Evolutionary conservation across 2,329 filamentous ascomycete species (phyloP).

Genomic region (Coniosporium tulheliwenetii): DNA sequence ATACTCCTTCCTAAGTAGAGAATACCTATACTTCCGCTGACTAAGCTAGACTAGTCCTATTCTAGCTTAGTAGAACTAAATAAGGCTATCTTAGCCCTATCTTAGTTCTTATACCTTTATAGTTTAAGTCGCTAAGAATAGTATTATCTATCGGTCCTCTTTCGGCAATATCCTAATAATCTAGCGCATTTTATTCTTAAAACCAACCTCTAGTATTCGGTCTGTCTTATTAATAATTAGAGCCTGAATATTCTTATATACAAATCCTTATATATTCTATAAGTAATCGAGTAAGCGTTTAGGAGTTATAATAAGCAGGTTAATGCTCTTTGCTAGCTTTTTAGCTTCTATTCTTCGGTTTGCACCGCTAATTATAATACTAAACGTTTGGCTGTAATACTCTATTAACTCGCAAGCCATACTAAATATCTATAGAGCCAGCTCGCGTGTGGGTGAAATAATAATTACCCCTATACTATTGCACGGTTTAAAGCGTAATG

Average conservation of each 20-base stretch:
- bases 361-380: conserved; percentile 90
- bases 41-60: too few relatives aligned
- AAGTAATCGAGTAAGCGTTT: conserved; percentile 87
- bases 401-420: conserved; percentile 87
- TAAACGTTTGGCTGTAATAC: conserved; percentile 86
- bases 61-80: too few relatives aligned
- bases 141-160: conserved; percentile 80
- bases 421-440: conserved; percentile 91
- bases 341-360: conserved; percentile 83
- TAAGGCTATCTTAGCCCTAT: too few relatives aligned
- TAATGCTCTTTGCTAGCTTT: conserved; percentile 88
- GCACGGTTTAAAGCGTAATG: conserved; percentile 83
- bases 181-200: conserved; percentile 95
- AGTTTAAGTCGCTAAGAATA: conserved; percentile 98
- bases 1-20: too few relatives aligned
- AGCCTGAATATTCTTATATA: conserved; percentile 84
- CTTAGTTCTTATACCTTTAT: too few relatives aligned
- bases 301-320: conserved; percentile 85
- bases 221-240: conserved; percentile 95
- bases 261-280: conserved; percentile 76
- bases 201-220: conserved; percentile 89
- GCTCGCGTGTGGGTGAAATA: conserved; percentile 81
- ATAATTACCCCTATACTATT: conserved; percentile 87
- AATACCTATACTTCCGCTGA: too few relatives aligned
- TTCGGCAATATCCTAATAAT: conserved; percentile 89